A percentile compares a stretch with the other conserved stretches of the same genome.
phyloP scores from a whole-genome alignment of 2,329 filamentous ascomycete genomes.

The Fusarium sp. region DNA sequence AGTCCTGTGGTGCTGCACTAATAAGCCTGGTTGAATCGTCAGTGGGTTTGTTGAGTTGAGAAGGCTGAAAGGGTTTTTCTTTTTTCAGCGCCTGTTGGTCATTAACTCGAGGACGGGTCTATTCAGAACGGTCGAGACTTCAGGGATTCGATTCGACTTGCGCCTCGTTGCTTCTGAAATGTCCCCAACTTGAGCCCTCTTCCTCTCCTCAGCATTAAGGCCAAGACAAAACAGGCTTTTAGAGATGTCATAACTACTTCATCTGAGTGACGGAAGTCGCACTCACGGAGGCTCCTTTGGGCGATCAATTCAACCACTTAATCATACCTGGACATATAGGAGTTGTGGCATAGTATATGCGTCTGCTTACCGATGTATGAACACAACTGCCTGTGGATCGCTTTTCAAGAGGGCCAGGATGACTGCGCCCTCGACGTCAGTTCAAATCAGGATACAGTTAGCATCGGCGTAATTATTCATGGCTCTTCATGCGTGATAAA shows the following conservation, averaged over 20 bases:
- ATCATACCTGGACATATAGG: background rate
- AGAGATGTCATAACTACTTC: background rate
- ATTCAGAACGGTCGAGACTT: slow-evolving; percentile 4
- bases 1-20: slow-evolving; percentile 17
- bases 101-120: background rate
- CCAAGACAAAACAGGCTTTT: background rate
- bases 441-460: background rate
- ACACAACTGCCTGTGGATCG: background rate
- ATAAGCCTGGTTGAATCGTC: slow-evolving; percentile 10
- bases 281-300: background rate
- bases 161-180: background rate
- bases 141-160: background rate
- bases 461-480: background rate
- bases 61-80: background rate
- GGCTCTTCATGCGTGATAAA: background rate
- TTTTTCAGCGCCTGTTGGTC: background rate
- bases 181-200: background rate
- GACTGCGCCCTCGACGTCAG: background rate
- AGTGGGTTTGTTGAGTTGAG: background rate
- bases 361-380: background rate
- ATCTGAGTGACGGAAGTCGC: background rate
- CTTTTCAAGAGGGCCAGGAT: background rate
- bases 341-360: background rate
- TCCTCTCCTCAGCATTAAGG: background rate
- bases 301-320: background rate